Base-by-base conservation (phyloP, 2,329 filamentous ascomycete genomes). In the Penicillium hesseltinei region DNA sequence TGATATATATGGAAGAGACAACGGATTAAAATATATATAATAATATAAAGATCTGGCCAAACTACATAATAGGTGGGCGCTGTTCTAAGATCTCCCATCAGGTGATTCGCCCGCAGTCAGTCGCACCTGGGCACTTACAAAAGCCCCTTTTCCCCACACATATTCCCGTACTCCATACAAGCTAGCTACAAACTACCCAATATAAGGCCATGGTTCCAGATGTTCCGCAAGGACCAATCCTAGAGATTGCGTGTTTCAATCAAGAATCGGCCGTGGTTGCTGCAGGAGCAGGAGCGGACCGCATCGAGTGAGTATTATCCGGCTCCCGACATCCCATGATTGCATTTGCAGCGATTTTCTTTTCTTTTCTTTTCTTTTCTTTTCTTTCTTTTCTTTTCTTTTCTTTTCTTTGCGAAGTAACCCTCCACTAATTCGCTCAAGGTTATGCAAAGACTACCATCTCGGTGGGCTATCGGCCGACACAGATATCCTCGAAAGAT, bases 181-280 rank as follows among this genome's bases (percentile, higher is more conserved):
- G 17, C 10, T 31, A 9, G 5, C 10, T 19, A 4, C 44, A 33
- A 6, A 33, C n/a, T 10, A 31, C 8, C 9, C 43, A 45, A n/a
- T n/a, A 39, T 21, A 31, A 48, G 4, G 5, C 25, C 23, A 55
- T 54, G 40, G n/a, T 13, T 31, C 35, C 10, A 17, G 1, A 4
- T 9, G 8, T 5, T 10, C 3, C 5, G 1, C 19, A 31, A 13
- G 2, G 23, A 6, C 47, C 56, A 4, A 40, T 66, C 3, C 38
- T 69, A 13, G 81, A 83, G 69, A 77, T 83, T 44, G 80, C 80
- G 11, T 80, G 77, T 60, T 83, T 83, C 70, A 78, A 71, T 45
- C 29, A 58, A 9, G 50, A 63, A n/a, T 82, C 80, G 0, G 80
- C 78, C 2, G 54, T 79, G 4, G 56, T 70, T 17, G 81, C 82